A percentile compares a stretch with the other conserved stretches of the same genome.
Conservation (phyloP, 108 stramenopile species). For the Pseudonitzschia multiseries region DNA sequence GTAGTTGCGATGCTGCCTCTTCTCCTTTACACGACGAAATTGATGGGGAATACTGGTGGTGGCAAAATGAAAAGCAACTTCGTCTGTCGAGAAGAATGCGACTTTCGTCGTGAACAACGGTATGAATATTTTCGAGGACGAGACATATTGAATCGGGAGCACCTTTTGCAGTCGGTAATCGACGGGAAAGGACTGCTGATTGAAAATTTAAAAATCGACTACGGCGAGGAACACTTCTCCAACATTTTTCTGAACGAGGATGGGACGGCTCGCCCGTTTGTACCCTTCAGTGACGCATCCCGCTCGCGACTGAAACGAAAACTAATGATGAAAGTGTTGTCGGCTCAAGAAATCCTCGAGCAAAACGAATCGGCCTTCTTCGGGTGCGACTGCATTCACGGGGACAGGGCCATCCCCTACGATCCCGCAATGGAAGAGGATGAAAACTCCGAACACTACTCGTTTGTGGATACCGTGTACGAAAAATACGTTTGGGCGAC, state of each 20-base stretch:
- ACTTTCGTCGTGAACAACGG: not conserved
- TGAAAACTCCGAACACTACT: not conserved
- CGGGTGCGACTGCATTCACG: constrained; percentile 21
- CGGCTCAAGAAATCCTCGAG: not conserved
- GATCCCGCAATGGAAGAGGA: not conserved
- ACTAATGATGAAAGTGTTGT: constrained; percentile 36
- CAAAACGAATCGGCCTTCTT: not conserved
- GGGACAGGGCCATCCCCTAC: not conserved
- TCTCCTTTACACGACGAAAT: not conserved
- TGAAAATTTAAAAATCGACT: constrained; percentile 20
- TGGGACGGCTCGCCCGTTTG: constrained; percentile 2
- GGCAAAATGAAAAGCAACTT: not conserved
- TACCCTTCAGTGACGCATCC: constrained; percentile 1
- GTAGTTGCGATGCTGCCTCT: not conserved
- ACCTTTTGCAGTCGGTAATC: constrained; percentile 2
- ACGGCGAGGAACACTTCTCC: constrained; percentile 25
- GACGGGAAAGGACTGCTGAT: not conserved
- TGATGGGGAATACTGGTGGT: too few relatives aligned
- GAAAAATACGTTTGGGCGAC: constrained; percentile 50
- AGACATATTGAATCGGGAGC: constrained; percentile 7
- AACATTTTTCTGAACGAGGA: constrained; percentile 19
- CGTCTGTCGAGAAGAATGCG: not conserved
- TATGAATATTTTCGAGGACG: constrained; percentile 2
- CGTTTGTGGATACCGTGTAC: not conserved
- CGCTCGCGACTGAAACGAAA: constrained; percentile 24